These are phyloP conservation scores for Penicillium arizonense DNA, from an alignment of 495 filamentous ascomycete species.

Conservation along the genomic window DNA sequence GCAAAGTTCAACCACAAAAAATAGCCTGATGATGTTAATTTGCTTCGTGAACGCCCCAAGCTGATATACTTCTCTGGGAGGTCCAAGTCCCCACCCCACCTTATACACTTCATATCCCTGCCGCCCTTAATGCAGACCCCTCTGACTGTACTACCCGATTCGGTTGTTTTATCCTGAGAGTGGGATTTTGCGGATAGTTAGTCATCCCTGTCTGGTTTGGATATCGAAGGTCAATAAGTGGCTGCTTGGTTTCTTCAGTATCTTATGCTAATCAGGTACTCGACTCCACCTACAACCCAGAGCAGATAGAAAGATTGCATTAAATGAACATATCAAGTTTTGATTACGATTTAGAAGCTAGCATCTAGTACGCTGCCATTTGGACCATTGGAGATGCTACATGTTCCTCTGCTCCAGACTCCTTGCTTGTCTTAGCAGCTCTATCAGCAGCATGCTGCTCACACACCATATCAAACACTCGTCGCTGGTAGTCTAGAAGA, in stretches of 20 bases:
- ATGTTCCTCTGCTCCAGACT: constrained; percentile 10
- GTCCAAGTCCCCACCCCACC: constrained; percentile 19
- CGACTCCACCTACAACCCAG: too few species aligned
- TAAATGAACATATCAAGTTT: too few species aligned
- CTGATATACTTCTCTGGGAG: constrained; percentile 18
- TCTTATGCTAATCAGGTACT: too few species aligned
- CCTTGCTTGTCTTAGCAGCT: constrained; percentile 5
- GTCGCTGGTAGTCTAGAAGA: constrained; percentile 51
- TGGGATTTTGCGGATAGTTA: too few species aligned
- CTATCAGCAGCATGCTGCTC: constrained; percentile 45
- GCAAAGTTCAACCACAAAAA: too few species aligned
- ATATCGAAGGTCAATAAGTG: neutral
- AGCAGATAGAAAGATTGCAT: too few species aligned
- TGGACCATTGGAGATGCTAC: constrained; percentile 12
- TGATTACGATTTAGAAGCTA: neutral
- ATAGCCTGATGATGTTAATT: neutral
- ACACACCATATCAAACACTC: constrained; percentile 53
- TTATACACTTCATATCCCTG: constrained; percentile 12
- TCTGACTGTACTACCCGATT: constrained; percentile 24
- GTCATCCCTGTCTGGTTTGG: neutral
- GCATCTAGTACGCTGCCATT: constrained; percentile 22
- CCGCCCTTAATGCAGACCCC: constrained; percentile 3
- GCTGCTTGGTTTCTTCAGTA: too few species aligned
- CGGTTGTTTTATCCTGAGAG: constrained; percentile 17
- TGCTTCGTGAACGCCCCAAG: neutral